Conservation (phyloP, 2,329 filamentous ascomycete genomes). For the Boeremia lycopersici region DNA sequence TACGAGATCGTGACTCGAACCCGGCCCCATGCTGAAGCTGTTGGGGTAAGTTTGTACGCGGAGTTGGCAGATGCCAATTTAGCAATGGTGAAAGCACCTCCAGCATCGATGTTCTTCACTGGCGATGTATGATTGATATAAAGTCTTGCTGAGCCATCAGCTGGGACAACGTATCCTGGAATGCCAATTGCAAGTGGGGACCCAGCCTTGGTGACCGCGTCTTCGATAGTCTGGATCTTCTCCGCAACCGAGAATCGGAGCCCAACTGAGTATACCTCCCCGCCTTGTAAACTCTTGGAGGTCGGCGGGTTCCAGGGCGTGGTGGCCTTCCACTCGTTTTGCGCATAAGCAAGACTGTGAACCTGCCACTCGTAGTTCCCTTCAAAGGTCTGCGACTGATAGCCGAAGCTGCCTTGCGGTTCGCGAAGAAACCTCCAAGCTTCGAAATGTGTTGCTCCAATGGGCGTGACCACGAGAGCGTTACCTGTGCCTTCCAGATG, state of each 20-base stretch:
- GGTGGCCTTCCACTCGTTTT: slow-evolving; percentile 60
- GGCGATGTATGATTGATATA: slow-evolving; percentile 51
- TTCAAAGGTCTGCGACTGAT: slow-evolving; percentile 62
- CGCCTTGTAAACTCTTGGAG: slow-evolving; percentile 53
- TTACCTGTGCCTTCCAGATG: slow-evolving; percentile 60
- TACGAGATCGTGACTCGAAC: slow-evolving; percentile 57
- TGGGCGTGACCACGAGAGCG: slow-evolving; percentile 61
- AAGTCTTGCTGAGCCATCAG: slow-evolving; percentile 55
- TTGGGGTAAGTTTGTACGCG: slow-evolving; percentile 54
- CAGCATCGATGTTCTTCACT: slow-evolving; percentile 50
- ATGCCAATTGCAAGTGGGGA: slow-evolving; percentile 59
- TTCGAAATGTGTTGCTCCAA: slow-evolving; percentile 59
- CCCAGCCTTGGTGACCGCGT: slow-evolving; percentile 51
- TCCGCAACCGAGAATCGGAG: slow-evolving; percentile 58
- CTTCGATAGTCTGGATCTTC: slow-evolving; percentile 57
- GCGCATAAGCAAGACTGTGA: slow-evolving; percentile 60
- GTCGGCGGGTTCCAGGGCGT: slow-evolving; percentile 63
- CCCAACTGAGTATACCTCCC: slow-evolving; percentile 56
- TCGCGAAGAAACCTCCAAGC: slow-evolving; percentile 62
- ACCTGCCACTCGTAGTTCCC: slow-evolving; percentile 67
- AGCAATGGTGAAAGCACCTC: slow-evolving; percentile 46
- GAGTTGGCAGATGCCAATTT: slow-evolving; percentile 31
- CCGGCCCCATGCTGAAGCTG: slow-evolving; percentile 56
- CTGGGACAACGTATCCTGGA: slow-evolving; percentile 61
- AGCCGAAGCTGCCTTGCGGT: slow-evolving; percentile 34